Evolutionary conservation across 129 eudicot genomes (phyloP).

Genomic region (Artemisia annua): DNA sequence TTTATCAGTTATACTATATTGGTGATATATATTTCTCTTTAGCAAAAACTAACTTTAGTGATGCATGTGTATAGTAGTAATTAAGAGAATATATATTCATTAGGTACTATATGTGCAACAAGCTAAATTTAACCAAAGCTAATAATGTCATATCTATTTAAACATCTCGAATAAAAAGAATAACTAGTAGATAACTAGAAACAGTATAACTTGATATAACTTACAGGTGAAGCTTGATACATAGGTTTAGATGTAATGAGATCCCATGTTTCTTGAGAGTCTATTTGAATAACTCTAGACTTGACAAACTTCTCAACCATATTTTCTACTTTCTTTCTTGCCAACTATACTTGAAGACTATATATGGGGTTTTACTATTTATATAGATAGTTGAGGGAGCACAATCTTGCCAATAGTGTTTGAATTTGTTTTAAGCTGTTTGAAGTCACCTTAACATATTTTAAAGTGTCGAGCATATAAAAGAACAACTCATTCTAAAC

Average conservation of each 20-base stretch:
- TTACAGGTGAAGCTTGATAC: conserved; percentile 48
- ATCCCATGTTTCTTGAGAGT: conserved; percentile 53
- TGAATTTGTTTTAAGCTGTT: no score
- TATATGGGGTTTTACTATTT: neutral
- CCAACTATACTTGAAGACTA: neutral
- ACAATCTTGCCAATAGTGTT: neutral
- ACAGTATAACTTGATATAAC: conserved; percentile 9
- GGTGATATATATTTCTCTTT: no score
- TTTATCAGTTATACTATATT: no score
- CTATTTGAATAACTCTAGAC: conserved; percentile 53
- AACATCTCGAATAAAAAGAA: neutral
- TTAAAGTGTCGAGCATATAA: no score
- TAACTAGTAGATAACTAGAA: neutral
- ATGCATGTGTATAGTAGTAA: no score
- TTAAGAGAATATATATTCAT: no score
- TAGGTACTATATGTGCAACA: no score
- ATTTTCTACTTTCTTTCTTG: neutral
- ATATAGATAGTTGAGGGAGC: conserved; percentile 10
- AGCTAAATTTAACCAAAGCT: no score
- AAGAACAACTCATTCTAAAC: no score
- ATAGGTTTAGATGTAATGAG: conserved; percentile 35
- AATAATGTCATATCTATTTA: neutral
- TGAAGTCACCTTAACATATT: no score
- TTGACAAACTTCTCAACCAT: conserved; percentile 25
- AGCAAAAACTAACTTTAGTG: no score